phyloP scores from a whole-genome alignment of 805 yeast genomes.

The Clavispora phyllophila region DNA sequence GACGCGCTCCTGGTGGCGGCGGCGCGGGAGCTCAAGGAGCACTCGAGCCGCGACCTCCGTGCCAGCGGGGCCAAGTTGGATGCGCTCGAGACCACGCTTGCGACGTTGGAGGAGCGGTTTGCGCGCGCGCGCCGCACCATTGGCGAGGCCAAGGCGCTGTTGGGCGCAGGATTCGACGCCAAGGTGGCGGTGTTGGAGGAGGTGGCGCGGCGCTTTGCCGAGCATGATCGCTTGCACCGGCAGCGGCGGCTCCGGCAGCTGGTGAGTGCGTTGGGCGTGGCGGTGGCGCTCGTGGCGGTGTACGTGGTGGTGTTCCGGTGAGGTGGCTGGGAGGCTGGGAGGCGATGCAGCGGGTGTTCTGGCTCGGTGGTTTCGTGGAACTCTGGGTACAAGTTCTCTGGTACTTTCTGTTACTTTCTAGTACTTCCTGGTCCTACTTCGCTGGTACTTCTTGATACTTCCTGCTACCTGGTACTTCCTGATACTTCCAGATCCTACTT shows the following conservation, averaged over 20 bases:
- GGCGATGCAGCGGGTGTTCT: no score
- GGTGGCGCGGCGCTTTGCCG: constrained; percentile 23
- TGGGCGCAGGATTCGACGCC: constrained; percentile 22
- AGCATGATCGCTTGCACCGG: constrained; percentile 21
- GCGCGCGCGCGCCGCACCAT: constrained; percentile 20
- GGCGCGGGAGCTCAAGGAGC: neutral
- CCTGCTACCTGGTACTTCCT: no score
- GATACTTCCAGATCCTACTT: no score
- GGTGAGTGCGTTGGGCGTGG: constrained; percentile 14
- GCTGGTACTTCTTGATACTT: no score
- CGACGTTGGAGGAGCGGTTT: constrained; percentile 23
- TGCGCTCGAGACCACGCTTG: constrained; percentile 22
- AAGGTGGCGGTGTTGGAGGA: constrained; percentile 30
- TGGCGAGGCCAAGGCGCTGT: constrained; percentile 19
- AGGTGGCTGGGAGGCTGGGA: neutral
- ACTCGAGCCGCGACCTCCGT: constrained; percentile 15
- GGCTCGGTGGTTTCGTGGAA: no score
- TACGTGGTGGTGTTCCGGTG: neutral
- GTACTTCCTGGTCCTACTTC: no score
- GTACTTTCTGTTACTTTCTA: no score
- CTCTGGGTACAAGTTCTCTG: no score
- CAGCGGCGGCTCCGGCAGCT: constrained; percentile 27
- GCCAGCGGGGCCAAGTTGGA: constrained; percentile 23
- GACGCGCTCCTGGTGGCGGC: neutral
- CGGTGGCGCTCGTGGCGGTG: constrained; percentile 15